Base-by-base conservation (phyloP, 2,329 filamentous ascomycete genomes). In the Phaeosphaeria sp. region DNA sequence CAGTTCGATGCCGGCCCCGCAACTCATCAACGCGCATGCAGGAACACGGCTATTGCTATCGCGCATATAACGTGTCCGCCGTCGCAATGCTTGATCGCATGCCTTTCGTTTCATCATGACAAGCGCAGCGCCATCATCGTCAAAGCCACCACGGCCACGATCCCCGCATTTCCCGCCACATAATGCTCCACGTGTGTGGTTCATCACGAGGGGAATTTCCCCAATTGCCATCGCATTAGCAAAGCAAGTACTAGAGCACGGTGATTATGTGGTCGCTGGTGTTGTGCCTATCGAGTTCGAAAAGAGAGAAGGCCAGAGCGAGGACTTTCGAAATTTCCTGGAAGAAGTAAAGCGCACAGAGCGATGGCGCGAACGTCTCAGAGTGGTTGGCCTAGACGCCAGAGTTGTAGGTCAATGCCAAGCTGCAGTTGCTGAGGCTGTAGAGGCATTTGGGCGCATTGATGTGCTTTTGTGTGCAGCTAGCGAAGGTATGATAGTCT, bases 381-480 rank as follows among this genome's bases (percentile, higher is more conserved):
- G 85, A 58, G 80, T 87, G 17, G 82, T 87, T n/a, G 81, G 82
- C 1, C 66, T 89, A 57, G 85, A 89, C 73, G 82, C 85, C 25
- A 55, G 85, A 65, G 81, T 84, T 56, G 84, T 88, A 67, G 83
- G 84, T 39, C 89, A 92, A 74, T 96, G 92, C 77, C 90, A 93
- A 71, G 90, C 92, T 51, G 92, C 93, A 30, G 84, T 98, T 52
- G 93, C 94, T 42, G 91, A 97, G 76, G 91, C 93, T 22, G 87
- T 97, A 18, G 86, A 90, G 65, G 84, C 89, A 0, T 98, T 97
- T 79, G 92, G 92, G 9, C 86, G 89, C 42, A 88, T 98, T 54
- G 95, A 99, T 77, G 93, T 98, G 56, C 77, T 98, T 59, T 84
- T 98, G 41, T 97, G 92, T 76, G 96, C 92, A 80, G 91, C 90